Evolutionary conservation across 768 basidiomycete genomes (phyloP).

Genomic region (Artomyces pyxidatus): DNA sequence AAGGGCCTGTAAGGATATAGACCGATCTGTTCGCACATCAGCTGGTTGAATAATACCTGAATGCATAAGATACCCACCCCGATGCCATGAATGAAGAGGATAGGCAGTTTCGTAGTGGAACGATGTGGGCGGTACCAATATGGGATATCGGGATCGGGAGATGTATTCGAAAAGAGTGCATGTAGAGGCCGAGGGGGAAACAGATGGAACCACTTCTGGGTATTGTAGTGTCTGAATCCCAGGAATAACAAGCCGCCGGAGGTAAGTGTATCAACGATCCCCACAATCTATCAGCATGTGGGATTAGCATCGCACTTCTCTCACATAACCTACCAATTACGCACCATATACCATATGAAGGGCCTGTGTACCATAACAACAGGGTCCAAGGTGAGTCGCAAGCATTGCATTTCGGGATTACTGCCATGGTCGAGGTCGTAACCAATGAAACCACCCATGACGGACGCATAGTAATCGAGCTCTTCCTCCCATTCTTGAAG

Average conservation of each 20-base stretch:
- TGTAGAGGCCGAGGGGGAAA: constrained; percentile 47
- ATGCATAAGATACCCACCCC: constrained; percentile 33
- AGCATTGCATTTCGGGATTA: constrained; percentile 30
- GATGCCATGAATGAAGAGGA: constrained; percentile 66
- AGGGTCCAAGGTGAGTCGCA: constrained; percentile 49
- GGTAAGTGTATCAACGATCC: constrained; percentile 38
- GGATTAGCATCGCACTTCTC: not conserved
- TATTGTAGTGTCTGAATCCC: constrained; percentile 49
- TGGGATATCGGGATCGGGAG: constrained; percentile 27
- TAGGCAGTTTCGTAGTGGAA: constrained; percentile 37
- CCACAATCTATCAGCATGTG: constrained; percentile 39
- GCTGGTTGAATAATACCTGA: not conserved
- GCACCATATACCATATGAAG: constrained; percentile 56
- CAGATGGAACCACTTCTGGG: constrained; percentile 26
- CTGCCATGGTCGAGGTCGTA: constrained; percentile 33
- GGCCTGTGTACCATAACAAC: constrained; percentile 51
- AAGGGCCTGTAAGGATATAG: constrained; percentile 49
- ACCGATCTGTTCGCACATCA: constrained; percentile 43
- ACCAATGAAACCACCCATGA: constrained; percentile 34
- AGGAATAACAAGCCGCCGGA: constrained; percentile 28
- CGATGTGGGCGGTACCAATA: constrained; percentile 47
- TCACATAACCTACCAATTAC: not conserved
- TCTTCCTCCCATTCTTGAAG: constrained; percentile 41
- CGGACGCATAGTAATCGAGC: constrained; percentile 36
- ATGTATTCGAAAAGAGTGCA: constrained; percentile 34